Evolutionary conservation across 768 basidiomycete genomes (phyloP).

Genomic region (Chlorophyllum brunneum): DNA sequence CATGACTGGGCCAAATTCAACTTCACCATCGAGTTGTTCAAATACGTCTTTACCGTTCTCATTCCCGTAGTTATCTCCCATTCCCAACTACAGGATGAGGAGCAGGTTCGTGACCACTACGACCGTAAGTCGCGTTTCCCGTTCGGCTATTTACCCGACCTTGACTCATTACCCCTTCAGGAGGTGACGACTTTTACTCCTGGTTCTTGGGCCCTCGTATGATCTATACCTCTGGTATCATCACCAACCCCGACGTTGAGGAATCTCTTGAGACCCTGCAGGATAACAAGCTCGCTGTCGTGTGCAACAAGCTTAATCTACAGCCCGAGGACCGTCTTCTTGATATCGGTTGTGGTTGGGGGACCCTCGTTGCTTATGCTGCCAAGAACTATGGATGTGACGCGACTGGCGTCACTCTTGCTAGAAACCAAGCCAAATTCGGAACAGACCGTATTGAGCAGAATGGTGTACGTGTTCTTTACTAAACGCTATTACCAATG

Average conservation of each 20-base stretch:
- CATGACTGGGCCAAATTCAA: conserved; percentile 95
- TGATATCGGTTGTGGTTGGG: conserved; percentile 95
- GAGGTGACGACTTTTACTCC: conserved; percentile 93
- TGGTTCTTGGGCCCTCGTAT: conserved; percentile 97
- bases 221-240: conserved; percentile 96
- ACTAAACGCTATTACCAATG: not conserved
- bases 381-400: conserved; percentile 98
- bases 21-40: conserved; percentile 89
- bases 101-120: conserved; percentile 94
- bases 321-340: conserved; percentile 81
- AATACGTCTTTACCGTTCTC: conserved; percentile 84
- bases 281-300: conserved; percentile 95
- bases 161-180: conserved; percentile 26
- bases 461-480: conserved; percentile 54
- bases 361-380: conserved; percentile 90
- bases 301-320: conserved; percentile 92
- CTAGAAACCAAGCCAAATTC: conserved; percentile 87
- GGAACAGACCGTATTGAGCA: conserved; percentile 82
- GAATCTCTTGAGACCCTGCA: conserved; percentile 93
- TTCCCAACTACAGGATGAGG: conserved; percentile 87
- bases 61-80: conserved; percentile 94
- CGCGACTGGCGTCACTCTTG: conserved; percentile 93
- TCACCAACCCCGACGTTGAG: conserved; percentile 61
- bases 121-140: conserved; percentile 62
- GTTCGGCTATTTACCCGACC: conserved; percentile 2